Percentiles rank a stretch among this genome's conserved stretches.
These are phyloP conservation scores for Stephania yunnanensis DNA, from an alignment of 164 flowering plant species.

Conservation along the genomic window DNA sequence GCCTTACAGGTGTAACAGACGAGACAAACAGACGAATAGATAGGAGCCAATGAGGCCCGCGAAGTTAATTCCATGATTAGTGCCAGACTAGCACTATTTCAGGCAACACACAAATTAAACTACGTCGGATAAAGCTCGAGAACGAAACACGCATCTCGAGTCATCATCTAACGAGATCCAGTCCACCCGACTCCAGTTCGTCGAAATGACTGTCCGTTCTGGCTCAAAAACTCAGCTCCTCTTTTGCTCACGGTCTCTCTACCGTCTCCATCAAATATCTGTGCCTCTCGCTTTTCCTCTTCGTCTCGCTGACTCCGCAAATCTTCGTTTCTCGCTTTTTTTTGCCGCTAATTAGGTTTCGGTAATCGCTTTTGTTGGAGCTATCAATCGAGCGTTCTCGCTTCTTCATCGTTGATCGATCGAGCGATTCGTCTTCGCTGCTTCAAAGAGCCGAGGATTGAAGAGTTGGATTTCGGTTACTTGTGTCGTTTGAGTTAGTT, in stretches of 20 bases:
- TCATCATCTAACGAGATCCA: too few species aligned
- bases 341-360: not conserved
- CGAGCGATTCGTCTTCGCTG: not conserved
- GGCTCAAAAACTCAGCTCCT: too few species aligned
- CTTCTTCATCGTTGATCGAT: not conserved
- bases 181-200: too few species aligned
- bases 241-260: not conserved
- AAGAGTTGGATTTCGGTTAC: not conserved
- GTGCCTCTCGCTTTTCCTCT: not conserved
- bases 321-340: slow-evolving; percentile 1
- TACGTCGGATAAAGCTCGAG: too few species aligned
- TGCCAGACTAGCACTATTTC: too few species aligned
- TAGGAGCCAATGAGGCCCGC: not conserved
- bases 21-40: not conserved
- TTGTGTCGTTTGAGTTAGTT: not conserved
- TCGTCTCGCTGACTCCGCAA: slow-evolving; percentile 17
- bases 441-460: not conserved
- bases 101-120: too few species aligned
- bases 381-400: not conserved
- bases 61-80: not conserved
- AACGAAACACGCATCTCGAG: too few species aligned
- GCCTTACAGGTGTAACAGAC: not conserved
- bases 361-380: not conserved
- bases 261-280: slow-evolving; percentile 8
- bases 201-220: not conserved